Percentiles rank a stretch among this genome's conserved stretches.
Conservation (phyloP, 305 asterid species). For the Fraxinus sp. region DNA sequence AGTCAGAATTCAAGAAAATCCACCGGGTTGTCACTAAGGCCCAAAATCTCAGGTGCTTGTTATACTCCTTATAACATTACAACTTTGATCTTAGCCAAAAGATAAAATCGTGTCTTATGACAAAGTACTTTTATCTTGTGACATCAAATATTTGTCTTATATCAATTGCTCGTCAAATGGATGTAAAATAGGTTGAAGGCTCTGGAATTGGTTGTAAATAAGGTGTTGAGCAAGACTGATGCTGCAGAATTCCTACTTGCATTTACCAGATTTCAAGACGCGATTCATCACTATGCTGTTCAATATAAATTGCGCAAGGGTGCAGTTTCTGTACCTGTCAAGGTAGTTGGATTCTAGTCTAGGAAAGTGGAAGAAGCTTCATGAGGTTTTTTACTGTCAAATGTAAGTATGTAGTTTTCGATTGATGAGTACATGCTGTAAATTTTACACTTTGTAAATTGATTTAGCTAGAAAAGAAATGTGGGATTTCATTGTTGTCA, state of each 20-base stretch:
- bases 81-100: background rate
- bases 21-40: constrained; percentile 67
- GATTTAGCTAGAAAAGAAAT: background rate
- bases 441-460: background rate
- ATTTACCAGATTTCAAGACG: constrained; percentile 63
- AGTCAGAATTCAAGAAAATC: constrained; percentile 63
- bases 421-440: background rate
- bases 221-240: constrained; percentile 62
- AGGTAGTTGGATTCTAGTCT: constrained; percentile 31
- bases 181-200: constrained; percentile 55
- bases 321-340: constrained; percentile 31
- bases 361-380: background rate
- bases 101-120: background rate
- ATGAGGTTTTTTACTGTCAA: background rate
- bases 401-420: background rate
- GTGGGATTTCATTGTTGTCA: background rate
- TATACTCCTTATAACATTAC: background rate
- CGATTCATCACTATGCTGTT: constrained; percentile 47
- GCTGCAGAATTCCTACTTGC: constrained; percentile 83
- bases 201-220: constrained; percentile 57
- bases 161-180: background rate
- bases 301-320: constrained; percentile 36
- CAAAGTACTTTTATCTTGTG: background rate
- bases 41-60: constrained; percentile 56
- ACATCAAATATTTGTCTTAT: background rate